A percentile compares a stretch with the other conserved stretches of the same genome.
These are phyloP conservation scores for Actinomucor elegans DNA, from an alignment of 371 early-diverging fungal genomes.

Conservation along the genomic window DNA sequence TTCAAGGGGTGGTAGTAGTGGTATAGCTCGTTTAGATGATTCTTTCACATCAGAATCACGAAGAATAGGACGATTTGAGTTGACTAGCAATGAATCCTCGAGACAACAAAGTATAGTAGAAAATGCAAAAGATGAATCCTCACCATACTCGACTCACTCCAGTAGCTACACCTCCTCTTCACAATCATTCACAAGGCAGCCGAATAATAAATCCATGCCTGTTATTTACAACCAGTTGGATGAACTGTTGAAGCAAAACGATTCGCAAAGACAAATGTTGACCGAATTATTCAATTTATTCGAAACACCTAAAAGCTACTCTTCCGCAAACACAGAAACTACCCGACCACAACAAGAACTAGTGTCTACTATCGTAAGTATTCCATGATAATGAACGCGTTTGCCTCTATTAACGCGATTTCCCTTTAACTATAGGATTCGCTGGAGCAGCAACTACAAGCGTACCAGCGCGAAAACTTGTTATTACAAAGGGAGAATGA, in stretches of 20 bases:
- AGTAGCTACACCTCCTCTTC: conserved; percentile 5
- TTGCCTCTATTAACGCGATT: too few relatives aligned
- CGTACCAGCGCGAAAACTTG: conserved; percentile 48
- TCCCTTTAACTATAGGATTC: conserved; percentile 11
- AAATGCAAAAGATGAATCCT: not conserved
- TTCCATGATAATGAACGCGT: not conserved
- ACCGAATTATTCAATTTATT: conserved; percentile 18
- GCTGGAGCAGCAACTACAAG: conserved; percentile 48
- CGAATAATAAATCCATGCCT: conserved; percentile 4
- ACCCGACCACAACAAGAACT: conserved; percentile 2
- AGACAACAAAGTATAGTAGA: not conserved
- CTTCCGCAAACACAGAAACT: not conserved
- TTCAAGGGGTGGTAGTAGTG: conserved; percentile 4
- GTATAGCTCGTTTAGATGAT: conserved; percentile 1
- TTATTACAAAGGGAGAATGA: conserved; percentile 56
- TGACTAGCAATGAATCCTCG: conserved; percentile 4
- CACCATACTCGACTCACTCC: conserved; percentile 9
- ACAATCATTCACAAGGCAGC: not conserved
- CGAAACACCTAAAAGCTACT: conserved; percentile 1
- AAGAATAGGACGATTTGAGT: conserved; percentile 33
- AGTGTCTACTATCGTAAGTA: conserved; percentile 8
- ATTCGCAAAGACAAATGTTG: conserved; percentile 32
- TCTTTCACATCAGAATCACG: conserved; percentile 13
- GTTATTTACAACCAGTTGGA: conserved; percentile 28
- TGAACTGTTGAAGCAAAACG: conserved; percentile 36